phyloP scores from a whole-genome alignment of 2,329 filamentous ascomycete genomes.

The Aspergillus piperis region DNA sequence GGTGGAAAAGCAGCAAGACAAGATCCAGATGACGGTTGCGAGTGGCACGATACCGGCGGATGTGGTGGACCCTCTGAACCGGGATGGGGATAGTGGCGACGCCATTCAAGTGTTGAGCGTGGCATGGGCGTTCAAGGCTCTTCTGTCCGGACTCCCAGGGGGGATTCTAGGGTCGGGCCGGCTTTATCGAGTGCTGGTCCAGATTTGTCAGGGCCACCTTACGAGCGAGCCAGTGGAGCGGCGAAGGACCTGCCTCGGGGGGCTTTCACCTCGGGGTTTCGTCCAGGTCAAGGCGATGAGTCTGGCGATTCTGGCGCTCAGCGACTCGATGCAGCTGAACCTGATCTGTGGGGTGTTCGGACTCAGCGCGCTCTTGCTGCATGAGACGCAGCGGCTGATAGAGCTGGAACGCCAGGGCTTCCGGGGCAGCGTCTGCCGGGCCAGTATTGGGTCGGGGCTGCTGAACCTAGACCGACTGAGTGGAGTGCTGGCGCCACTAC shows the following conservation, averaged over 20 bases:
- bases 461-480: conserved; percentile 33
- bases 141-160: conserved; percentile 40
- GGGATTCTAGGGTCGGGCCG: conserved; percentile 41
- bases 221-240: conserved; percentile 16
- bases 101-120: conserved; percentile 24
- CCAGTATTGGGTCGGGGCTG: conserved; percentile 24
- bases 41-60: conserved; percentile 35
- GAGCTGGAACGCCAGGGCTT: conserved; percentile 21
- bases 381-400: conserved; percentile 27
- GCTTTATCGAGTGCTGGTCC: conserved; percentile 34
- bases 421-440: conserved; percentile 20
- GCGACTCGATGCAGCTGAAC: conserved; percentile 41
- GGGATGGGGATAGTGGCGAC: conserved; percentile 14
- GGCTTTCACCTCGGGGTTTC: conserved; percentile 22
- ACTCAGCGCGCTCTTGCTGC: conserved; percentile 34
- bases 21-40: conserved; percentile 38
- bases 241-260: conserved; percentile 24
- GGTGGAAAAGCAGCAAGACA: conserved; percentile 36
- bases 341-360: conserved; percentile 46
- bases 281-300: conserved; percentile 37
- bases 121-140: conserved; percentile 37
- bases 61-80: conserved; percentile 11
- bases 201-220: conserved; percentile 31
- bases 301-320: conserved; percentile 40
- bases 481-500: conserved; percentile 36